These are phyloP conservation scores for Sarocladium strictum DNA, from an alignment of 2,329 filamentous ascomycete species.

Conservation along the genomic window DNA sequence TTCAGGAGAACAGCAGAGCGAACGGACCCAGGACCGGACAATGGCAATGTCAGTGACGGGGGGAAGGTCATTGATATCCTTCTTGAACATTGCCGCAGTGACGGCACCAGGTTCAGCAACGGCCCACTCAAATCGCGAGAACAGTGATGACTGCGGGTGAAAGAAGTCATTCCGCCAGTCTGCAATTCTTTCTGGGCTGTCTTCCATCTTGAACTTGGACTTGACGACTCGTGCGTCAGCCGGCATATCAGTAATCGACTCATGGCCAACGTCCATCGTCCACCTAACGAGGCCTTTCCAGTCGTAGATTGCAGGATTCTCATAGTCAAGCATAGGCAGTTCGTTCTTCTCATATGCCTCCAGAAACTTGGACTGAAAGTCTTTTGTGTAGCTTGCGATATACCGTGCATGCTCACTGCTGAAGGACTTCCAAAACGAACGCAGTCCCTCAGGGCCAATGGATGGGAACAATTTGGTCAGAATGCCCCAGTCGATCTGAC, in stretches of 20 bases:
- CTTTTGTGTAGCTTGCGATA: constrained; percentile 47
- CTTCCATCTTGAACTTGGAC: constrained; percentile 33
- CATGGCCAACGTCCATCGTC: constrained; percentile 48
- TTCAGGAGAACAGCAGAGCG: constrained; percentile 48
- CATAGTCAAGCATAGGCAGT: constrained; percentile 56
- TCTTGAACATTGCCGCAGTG: constrained; percentile 11
- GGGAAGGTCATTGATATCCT: not conserved
- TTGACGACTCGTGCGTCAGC: constrained; percentile 38
- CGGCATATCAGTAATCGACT: constrained; percentile 43
- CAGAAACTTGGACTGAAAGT: constrained; percentile 62
- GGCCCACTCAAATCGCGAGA: constrained; percentile 49
- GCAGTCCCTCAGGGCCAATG: constrained; percentile 43
- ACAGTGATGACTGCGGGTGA: constrained; percentile 45
- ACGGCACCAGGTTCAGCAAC: constrained; percentile 41
- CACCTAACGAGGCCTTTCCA: constrained; percentile 63
- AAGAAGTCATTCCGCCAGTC: constrained; percentile 55
- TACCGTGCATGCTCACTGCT: constrained; percentile 29
- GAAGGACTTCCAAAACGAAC: constrained; percentile 45
- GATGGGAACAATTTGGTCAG: constrained; percentile 50
- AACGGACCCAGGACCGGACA: constrained; percentile 54
- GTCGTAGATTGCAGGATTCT: constrained; percentile 59
- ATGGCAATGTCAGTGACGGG: constrained; percentile 27
- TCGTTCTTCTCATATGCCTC: constrained; percentile 58
- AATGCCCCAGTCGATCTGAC: constrained; percentile 55
- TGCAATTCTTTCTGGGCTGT: constrained; percentile 24